These are phyloP conservation scores for Gossypium aridum DNA, from an alignment of 441 rosid species.

Conservation along the genomic window DNA sequence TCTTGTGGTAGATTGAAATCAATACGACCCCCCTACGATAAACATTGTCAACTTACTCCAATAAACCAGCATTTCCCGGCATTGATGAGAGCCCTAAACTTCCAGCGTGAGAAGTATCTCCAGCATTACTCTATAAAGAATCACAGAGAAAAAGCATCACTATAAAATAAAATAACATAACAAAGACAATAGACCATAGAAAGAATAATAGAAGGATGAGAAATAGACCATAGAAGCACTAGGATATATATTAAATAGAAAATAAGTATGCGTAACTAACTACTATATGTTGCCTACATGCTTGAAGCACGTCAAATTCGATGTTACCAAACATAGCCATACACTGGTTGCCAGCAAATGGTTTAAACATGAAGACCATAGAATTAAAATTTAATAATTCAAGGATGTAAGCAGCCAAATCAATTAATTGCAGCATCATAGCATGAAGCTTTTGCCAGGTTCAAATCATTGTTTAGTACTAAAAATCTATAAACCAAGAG, in stretches of 20 bases:
- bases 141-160: constrained; percentile 15
- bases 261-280: neutral
- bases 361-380: neutral
- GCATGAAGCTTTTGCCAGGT: neutral
- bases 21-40: neutral
- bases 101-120: constrained; percentile 44
- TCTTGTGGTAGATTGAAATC: neutral
- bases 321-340: neutral
- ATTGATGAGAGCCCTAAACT: constrained; percentile 56
- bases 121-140: constrained; percentile 48
- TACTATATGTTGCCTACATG: neutral
- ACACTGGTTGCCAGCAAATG: neutral
- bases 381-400: neutral
- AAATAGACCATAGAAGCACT: neutral
- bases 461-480: neutral
- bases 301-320: neutral
- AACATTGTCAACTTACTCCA: constrained; percentile 57
- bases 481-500: neutral
- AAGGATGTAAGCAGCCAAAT: neutral
- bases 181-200: neutral
- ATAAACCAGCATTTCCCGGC: constrained; percentile 84
- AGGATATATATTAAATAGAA: neutral
- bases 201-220: neutral
- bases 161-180: neutral
- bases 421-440: neutral